Evolutionary conservation across 2,329 filamentous ascomycete species (phyloP), one percentile per base, ranked within the genome.

Genomic region (Fusarium pseudoanthophilum): DNA sequence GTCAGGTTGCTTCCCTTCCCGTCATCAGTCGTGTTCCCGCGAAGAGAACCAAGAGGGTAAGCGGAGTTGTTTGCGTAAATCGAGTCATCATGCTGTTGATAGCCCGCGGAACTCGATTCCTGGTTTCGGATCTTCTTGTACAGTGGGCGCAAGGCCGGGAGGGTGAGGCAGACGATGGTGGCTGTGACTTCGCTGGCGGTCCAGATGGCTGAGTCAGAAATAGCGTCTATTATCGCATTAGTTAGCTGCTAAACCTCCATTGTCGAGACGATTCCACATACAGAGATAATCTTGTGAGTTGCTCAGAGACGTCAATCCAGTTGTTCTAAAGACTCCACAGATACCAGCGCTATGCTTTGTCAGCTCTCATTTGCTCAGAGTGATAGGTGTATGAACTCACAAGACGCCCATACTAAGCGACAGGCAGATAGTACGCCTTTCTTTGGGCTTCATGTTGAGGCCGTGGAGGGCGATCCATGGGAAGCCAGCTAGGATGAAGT

Each of bases 141-240:
- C 7, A 62, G 60, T 9, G 60, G 51, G 16, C 51, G 51, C 5
- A 58, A 10, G 9, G 51, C 53, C 6, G 40, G 60, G 7, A 62
- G 51, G 16, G 60, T 58, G 4, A 62, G 24, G 43, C 60, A 62
- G 11, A 62, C 60, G 11, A 62, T 37, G 8, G 60, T 62, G 14
- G 60, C 42, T 15, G 51, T 62, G n/a, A 62, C 51, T 39, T 62
- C 60, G 34, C 60, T 62, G 9, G 32, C 32, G 5, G 60, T 62
- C 60, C 60, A 62, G 26, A 48, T 62, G 15, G 45, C 59, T 2
- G 59, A 62, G 32, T 57, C 49, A n/a, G 59, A 62, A 2, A 43
- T 62, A 4, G 59, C 52, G 9, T 62, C 59, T 57, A 8, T 10
- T 24, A 2, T 24, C 5, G n/a, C 9, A 16, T 3, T 14, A 11